These are phyloP conservation scores for Ogataea kodamae DNA, from an alignment of 805 yeast genomes.

Conservation along the genomic window DNA sequence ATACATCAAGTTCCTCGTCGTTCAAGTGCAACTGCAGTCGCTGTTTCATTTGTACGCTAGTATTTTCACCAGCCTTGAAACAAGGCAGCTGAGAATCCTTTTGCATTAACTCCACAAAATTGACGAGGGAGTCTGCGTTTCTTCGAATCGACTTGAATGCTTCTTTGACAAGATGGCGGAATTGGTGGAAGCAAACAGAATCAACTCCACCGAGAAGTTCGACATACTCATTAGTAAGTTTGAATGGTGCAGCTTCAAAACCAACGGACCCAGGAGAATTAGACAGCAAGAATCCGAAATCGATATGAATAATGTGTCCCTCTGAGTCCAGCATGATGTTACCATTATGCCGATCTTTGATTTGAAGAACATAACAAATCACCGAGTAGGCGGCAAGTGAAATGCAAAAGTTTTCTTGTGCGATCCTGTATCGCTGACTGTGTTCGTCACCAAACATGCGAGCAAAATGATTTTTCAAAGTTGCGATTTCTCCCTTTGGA, in stretches of 20 bases:
- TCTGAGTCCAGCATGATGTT: conserved; percentile 95
- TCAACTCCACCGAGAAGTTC: conserved; percentile 81
- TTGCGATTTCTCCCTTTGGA: conserved; percentile 65
- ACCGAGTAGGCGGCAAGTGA: conserved; percentile 92
- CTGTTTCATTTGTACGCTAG: conserved; percentile 74
- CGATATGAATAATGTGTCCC: conserved; percentile 93
- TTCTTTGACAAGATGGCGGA: conserved; percentile 59
- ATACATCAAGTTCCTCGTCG: conserved; percentile 69
- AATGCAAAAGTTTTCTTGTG: conserved; percentile 80
- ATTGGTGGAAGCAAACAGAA: conserved; percentile 56
- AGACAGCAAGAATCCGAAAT: conserved; percentile 88
- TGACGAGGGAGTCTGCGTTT: conserved; percentile 68
- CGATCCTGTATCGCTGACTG: conserved; percentile 56
- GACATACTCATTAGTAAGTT: conserved; percentile 83
- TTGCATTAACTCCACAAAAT: conserved; percentile 91
- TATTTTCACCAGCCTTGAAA: conserved; percentile 81
- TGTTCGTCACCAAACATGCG: conserved; percentile 68
- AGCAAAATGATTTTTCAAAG: conserved; percentile 74
- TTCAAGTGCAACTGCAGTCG: conserved; percentile 74
- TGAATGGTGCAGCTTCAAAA: conserved; percentile 97
- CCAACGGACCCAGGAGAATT: conserved; percentile 97
- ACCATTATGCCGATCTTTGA: conserved; percentile 96
- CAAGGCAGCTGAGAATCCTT: conserved; percentile 88
- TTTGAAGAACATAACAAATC: conserved; percentile 83
- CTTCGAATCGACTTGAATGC: conserved; percentile 74